Evolutionary conservation across 2,329 filamentous ascomycete genomes (phyloP), one percentile per base, ranked within the genome.

Genomic region (Phialophora macrospora): DNA sequence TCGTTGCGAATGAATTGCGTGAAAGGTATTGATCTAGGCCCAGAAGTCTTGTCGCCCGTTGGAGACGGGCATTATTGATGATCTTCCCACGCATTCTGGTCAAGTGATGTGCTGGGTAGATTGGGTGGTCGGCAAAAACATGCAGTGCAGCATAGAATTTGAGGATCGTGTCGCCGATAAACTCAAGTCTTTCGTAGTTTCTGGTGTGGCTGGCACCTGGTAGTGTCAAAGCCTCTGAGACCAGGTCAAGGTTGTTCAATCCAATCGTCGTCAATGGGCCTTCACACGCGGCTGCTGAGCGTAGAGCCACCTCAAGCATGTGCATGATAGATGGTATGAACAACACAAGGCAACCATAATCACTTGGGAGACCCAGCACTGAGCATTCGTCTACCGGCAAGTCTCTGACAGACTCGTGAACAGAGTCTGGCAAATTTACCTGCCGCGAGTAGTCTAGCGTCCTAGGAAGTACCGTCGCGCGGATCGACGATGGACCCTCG

Each of bases 181-280:
- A 96, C 74, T 98, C 95, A 0, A 96, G 80, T 2, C 90, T 83
- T 72, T 98, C 90, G 74, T 97, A 97, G 69, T 97, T 85, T 28
- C 49, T 30, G 11, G 30, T 55, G 17, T 48, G 26, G 12, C 49
- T 61, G 4, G 12, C 38, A 17, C 17, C 22, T 22, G 69, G 67
- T 24, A 56, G 26, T 41, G 67, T 68, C 32, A 71, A 28, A 38
- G 69, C 68, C 44, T 65, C 44, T 7, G 61, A 51, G 14, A 70
- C 56, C 44, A 71, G 20, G 28, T 63, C 59, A 9, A 63, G 17
- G 38, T 65, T 51, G 17, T 26, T 17, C 48, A 69, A 59, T 20
- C 51, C 44, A 30, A 71, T 54, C 9, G 32, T 38, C 20, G 54
- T n/a, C 26, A 72, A 52, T 5, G 68, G 64, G 1, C 63, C 65